Evolutionary conservation across 2,329 filamentous ascomycete species (phyloP).

Genomic region (Juglanconis oblonga): DNA sequence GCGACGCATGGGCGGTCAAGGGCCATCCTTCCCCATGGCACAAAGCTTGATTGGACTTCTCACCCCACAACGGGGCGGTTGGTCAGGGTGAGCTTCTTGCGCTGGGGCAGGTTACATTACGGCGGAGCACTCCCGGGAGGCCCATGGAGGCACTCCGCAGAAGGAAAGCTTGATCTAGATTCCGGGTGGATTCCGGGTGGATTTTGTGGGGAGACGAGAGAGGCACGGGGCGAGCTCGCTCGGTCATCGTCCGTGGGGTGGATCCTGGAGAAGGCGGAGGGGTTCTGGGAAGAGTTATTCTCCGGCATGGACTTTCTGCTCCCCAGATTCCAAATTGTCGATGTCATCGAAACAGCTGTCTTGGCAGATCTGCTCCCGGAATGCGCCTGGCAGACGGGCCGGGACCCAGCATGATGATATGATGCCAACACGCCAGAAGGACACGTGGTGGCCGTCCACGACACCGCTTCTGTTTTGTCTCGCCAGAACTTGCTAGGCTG

Average conservation of each 20-base stretch:
- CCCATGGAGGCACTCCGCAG: no score
- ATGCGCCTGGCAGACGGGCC: background rate
- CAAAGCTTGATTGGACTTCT: background rate
- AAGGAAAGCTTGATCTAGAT: no score
- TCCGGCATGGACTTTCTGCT: background rate
- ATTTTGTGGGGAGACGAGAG: background rate
- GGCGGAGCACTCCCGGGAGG: background rate
- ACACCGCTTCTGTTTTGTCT: no score
- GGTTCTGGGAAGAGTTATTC: background rate
- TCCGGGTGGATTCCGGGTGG: background rate
- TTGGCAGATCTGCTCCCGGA: background rate
- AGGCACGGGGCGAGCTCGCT: background rate
- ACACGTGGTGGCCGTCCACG: no score
- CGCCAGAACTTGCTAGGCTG: no score
- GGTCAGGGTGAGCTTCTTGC: background rate
- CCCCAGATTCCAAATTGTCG: background rate
- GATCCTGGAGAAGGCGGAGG: no score
- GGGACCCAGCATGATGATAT: no score
- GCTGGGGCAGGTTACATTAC: slow-evolving; percentile 7
- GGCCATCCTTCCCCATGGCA: slow-evolving; percentile 4
- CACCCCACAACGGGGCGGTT: slow-evolving; percentile 12
- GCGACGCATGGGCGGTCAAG: slow-evolving; percentile 2
- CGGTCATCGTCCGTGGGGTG: background rate
- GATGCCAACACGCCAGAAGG: no score
- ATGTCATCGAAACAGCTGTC: no score